Evolutionary conservation across 768 basidiomycete species (phyloP), one percentile per base, ranked within the genome.

Genomic region (Pulveroboletus sp.): DNA sequence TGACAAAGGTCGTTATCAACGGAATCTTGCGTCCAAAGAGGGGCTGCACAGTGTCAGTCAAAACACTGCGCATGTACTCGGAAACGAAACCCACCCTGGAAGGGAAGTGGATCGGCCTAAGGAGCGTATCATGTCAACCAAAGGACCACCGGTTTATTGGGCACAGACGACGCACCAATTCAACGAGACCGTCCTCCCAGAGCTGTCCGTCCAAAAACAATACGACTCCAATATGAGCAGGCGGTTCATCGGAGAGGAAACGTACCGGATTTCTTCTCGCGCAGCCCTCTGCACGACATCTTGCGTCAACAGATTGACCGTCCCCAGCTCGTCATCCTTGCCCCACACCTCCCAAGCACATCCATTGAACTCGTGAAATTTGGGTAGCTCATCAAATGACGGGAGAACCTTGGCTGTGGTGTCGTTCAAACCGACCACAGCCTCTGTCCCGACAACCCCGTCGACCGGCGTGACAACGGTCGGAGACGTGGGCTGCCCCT

Each of bases 291-390:
- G 71, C n/a, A 85, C 81, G n/a, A 83, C 75, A 10, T 77, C 76
- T 18, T 78, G 76, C 2, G 84, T 84, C 33, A 86, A 63, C 43
- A 86, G 54, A 59, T 86, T 86, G 35, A 86, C 70, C 6, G 83
- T 86, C 2, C 84, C 84, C 17, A 86, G 71, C 57, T 86, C 71
- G 53, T 86, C 84, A 17, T 79, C 76, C 33, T 73, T 65, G 24
- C 83, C 83, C 83, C 83, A 86, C 9, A 85, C 72, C 4, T 71
- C 73, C 84, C 84, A 86, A 3, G 84, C 84, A 48, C 84, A 86
- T 9, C 84, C 84, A 8, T 56, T 59, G 55, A 73, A 68, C 31
- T 72, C 61, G 45, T 72, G 64, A 53, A 73, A 75, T 30, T 51
- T 45, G 62, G 74, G 67, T 58, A 76, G 60, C 69, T 78, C 71